These are phyloP conservation scores for Nematodospora anomalae DNA, from an alignment of 1,139 yeast genomes.

Conservation along the genomic window DNA sequence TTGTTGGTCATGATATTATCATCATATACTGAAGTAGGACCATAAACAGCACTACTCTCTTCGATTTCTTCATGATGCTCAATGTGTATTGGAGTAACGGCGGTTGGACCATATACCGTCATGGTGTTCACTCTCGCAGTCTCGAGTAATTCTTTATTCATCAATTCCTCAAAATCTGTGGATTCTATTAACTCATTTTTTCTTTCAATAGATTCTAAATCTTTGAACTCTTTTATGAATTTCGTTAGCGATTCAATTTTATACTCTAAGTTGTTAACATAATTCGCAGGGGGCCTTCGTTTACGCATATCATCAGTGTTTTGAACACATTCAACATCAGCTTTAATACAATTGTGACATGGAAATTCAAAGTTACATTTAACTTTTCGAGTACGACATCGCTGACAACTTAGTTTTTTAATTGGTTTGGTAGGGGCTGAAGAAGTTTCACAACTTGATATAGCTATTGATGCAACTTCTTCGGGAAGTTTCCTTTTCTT, in stretches of 20 bases:
- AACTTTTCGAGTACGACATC: conserved; percentile 54
- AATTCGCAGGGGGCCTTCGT: conserved; percentile 50
- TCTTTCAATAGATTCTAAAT: conserved; percentile 21
- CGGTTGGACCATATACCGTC: neutral
- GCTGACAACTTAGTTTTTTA: conserved; percentile 36
- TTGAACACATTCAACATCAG: conserved; percentile 48
- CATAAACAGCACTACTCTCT: conserved; percentile 39
- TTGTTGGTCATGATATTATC: conserved; percentile 29
- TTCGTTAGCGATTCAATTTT: conserved; percentile 25
- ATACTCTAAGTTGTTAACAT: conserved; percentile 41
- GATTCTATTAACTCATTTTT: conserved; percentile 23
- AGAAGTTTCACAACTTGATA: neutral
- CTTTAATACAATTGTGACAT: conserved; percentile 49
- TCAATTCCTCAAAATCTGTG: conserved; percentile 18
- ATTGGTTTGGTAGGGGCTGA: neutral
- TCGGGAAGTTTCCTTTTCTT: conserved; percentile 1
- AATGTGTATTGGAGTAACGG: neutral
- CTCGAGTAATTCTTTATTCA: conserved; percentile 9
- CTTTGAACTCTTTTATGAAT: conserved; percentile 26
- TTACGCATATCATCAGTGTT: conserved; percentile 54
- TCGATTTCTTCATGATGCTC: conserved; percentile 19
- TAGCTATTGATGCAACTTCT: neutral
- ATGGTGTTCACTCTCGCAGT: neutral
- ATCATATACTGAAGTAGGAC: conserved; percentile 53
- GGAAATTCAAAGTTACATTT: conserved; percentile 54